Conservation (phyloP, 441 rosid genomes). For the Arabidopsis lyrata region DNA sequence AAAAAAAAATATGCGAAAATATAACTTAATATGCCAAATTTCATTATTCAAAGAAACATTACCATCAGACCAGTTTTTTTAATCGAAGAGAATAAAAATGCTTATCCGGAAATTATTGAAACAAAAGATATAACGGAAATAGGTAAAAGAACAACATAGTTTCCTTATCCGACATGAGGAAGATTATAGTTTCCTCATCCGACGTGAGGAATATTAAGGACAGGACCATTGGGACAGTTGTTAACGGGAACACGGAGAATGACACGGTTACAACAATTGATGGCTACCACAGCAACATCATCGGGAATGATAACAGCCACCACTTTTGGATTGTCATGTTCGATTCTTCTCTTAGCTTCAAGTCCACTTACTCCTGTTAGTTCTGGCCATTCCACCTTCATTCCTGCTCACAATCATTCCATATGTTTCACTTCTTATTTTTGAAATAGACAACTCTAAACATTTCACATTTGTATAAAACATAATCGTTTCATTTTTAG, state of each 20-base stretch:
- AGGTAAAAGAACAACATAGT: too few species aligned
- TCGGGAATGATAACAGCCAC: background rate
- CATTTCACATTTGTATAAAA: too few species aligned
- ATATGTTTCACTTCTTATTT: background rate
- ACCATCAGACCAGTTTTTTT: too few species aligned
- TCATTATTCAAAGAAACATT: too few species aligned
- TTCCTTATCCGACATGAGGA: background rate
- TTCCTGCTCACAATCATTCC: background rate
- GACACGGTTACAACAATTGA: constrained; percentile 22
- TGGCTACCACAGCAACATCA: background rate
- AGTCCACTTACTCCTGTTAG: constrained; percentile 14
- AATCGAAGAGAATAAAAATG: too few species aligned
- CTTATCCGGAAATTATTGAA: too few species aligned
- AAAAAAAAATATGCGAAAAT: too few species aligned
- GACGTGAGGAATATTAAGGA: background rate
- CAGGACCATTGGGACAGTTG: constrained; percentile 18
- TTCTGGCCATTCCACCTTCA: constrained; percentile 36
- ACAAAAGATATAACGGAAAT: too few species aligned
- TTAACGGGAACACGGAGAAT: background rate
- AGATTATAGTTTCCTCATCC: background rate
- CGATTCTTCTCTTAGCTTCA: constrained; percentile 21
- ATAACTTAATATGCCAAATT: too few species aligned
- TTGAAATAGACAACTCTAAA: too few species aligned
- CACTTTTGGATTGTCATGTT: constrained; percentile 23
- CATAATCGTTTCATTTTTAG: too few species aligned